phyloP scores from a whole-genome alignment of 306 rosid genomes.

The Acacia crassicarpa region DNA sequence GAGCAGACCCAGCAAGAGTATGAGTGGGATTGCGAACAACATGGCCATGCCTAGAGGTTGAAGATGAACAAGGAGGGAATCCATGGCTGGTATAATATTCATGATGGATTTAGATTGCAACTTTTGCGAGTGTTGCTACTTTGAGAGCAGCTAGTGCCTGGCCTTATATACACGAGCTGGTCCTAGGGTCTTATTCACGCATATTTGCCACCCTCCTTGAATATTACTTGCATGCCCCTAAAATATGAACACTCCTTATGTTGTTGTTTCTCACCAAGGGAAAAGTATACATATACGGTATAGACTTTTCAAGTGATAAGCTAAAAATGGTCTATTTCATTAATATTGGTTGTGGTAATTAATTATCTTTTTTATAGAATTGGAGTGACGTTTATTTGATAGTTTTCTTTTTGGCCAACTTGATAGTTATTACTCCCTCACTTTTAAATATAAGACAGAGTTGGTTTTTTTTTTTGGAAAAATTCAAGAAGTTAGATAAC shows the following conservation, averaged over 20 bases:
- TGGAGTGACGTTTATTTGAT: no score
- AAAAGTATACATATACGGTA: no score
- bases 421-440: no score
- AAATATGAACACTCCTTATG: not conserved
- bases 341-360: not conserved
- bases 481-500: no score
- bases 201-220: not conserved
- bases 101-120: slow-evolving; percentile 26
- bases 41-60: slow-evolving; percentile 32
- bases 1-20: slow-evolving; percentile 32
- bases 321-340: no score
- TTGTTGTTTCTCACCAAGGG: not conserved
- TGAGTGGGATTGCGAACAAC: slow-evolving; percentile 33
- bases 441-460: no score
- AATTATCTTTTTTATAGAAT: no score
- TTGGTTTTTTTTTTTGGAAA: no score
- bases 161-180: slow-evolving; percentile 35
- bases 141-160: not conserved
- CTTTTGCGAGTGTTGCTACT: slow-evolving; percentile 42
- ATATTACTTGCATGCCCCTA: not conserved
- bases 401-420: no score
- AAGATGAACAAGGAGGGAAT: slow-evolving; percentile 24
- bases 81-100: slow-evolving; percentile 24
- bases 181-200: no score
- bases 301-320: not conserved